Conservation (phyloP, 78 protist genomes). For the Dictyostelium brefeldianum region DNA sequence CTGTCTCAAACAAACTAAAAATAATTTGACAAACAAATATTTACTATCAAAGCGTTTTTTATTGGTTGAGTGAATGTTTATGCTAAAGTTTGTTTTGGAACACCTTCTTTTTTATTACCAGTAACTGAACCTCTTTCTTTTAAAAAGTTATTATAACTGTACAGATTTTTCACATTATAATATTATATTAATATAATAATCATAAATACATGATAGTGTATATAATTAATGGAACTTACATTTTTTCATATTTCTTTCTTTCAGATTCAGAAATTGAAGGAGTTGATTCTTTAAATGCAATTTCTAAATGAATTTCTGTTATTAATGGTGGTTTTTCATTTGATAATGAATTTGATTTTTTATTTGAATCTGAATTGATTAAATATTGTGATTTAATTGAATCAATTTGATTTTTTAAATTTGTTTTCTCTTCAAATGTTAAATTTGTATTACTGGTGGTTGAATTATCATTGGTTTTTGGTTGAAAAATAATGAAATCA, state of each 20-base stretch:
- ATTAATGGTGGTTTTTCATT: constrained; percentile 56
- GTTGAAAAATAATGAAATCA: constrained; percentile 37
- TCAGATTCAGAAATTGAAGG: constrained; percentile 57
- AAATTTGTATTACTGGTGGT: not conserved
- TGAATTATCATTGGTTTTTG: not conserved
- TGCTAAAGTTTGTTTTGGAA: constrained; percentile 65
- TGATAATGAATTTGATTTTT: not conserved
- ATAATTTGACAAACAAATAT: too few relatives aligned
- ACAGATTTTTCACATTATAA: not conserved
- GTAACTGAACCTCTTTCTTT: constrained; percentile 61
- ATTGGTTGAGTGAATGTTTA: constrained; percentile 2
- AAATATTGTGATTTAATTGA: constrained; percentile 31
- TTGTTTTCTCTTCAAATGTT: constrained; percentile 34
- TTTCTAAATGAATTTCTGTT: constrained; percentile 22
- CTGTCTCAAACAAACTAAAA: too few relatives aligned
- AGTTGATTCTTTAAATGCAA: constrained; percentile 46
- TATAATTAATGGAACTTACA: not conserved
- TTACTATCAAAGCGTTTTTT: too few relatives aligned
- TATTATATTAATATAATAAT: not conserved
- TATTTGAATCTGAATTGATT: not conserved
- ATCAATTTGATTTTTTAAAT: constrained; percentile 39
- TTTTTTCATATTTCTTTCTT: constrained; percentile 62
- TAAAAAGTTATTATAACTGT: constrained; percentile 45
- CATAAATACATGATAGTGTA: too few relatives aligned
- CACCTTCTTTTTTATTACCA: constrained; percentile 41